phyloP scores from a whole-genome alignment of 75 land plant genomes.

The Cryptomeria japonica region DNA sequence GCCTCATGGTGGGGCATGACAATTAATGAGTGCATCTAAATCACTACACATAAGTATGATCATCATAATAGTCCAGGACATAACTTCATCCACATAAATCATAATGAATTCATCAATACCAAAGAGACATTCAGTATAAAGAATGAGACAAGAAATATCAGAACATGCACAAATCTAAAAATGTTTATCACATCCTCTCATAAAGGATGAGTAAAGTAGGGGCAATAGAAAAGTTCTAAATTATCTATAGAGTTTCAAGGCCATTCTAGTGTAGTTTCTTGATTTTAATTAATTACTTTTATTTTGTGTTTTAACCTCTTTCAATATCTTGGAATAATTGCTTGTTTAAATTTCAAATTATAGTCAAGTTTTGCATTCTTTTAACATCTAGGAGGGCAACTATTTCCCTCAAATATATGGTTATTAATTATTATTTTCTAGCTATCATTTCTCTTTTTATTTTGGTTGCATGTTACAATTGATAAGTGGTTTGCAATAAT shows the following conservation, averaged over 20 bases:
- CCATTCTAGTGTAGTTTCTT: background rate
- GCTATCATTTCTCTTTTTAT: background rate
- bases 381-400: background rate
- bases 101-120: too few relatives aligned
- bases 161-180: too few relatives aligned
- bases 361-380: background rate
- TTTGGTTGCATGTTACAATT: slow-evolving; percentile 42
- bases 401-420: background rate
- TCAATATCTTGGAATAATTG: background rate
- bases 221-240: background rate
- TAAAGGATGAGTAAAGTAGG: too few relatives aligned
- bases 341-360: background rate
- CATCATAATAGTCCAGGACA: too few relatives aligned
- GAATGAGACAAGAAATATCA: too few relatives aligned
- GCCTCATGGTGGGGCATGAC: too few relatives aligned
- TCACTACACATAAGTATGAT: too few relatives aligned
- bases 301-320: background rate
- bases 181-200: too few relatives aligned
- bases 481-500: slow-evolving; percentile 58
- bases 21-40: too few relatives aligned
- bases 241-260: background rate
- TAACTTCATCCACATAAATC: too few relatives aligned
- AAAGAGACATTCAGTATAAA: too few relatives aligned
- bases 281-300: background rate
- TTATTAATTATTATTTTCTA: background rate